A percentile compares a stretch with the other conserved stretches of the same genome.
These are phyloP conservation scores for Podospora didyma DNA, from an alignment of 495 filamentous ascomycete genomes.

Conservation along the genomic window DNA sequence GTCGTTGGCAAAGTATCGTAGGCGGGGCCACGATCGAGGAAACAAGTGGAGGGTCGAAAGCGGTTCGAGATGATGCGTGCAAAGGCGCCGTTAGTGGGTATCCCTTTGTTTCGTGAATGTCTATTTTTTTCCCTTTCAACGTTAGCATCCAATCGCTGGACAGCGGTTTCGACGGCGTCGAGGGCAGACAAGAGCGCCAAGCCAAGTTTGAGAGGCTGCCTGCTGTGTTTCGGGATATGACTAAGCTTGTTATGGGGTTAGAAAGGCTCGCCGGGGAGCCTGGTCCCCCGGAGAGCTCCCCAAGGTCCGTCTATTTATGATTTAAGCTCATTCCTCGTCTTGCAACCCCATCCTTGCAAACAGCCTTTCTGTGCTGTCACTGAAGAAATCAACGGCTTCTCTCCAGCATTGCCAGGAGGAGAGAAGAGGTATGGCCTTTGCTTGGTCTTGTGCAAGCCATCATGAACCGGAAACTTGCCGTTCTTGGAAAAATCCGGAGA, in stretches of 20 bases:
- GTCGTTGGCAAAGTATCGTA: not conserved
- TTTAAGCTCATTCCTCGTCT: no score
- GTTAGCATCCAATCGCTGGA: not conserved
- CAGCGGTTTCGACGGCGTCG: not conserved
- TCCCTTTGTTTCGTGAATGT: not conserved
- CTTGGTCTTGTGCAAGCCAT: no score
- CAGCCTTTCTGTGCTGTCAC: no score
- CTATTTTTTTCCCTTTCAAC: not conserved
- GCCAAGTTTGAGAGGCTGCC: not conserved
- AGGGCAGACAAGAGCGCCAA: not conserved
- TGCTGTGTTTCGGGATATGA: not conserved
- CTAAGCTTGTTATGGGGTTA: no score
- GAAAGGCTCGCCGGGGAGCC: no score
- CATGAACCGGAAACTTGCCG: no score
- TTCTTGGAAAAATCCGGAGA: no score
- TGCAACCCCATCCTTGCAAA: no score
- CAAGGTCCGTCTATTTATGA: not conserved
- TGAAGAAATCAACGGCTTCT: constrained; percentile 1
- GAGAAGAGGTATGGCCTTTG: no score
- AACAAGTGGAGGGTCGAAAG: not conserved
- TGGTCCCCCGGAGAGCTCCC: no score
- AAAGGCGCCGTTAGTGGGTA: not conserved
- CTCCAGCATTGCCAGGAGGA: no score
- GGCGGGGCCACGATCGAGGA: not conserved
- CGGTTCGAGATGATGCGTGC: not conserved